Base-by-base conservation (phyloP, 306 rosid species). In the Vigna reflexopilosa region DNA sequence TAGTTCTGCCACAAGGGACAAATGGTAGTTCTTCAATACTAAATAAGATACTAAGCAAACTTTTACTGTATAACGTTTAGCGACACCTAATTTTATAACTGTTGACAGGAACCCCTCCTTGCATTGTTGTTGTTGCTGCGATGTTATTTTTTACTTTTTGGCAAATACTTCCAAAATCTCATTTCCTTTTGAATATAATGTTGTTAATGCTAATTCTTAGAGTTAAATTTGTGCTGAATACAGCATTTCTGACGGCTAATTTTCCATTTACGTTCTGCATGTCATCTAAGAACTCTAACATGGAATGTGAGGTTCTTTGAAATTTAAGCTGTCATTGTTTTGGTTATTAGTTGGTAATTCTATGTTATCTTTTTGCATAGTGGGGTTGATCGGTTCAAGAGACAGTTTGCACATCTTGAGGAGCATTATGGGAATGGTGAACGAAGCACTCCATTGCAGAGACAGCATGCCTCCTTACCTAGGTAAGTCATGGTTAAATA, bases 401-500 rank as follows among this genome's bases (percentile, higher is more conserved):
- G 97, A 70, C 99, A 95, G 73, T 95, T 95, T 85, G 99, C 98
- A 0, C 99, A 95, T 91, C 98, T 95, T 42, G 98, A 95, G 84
- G 99, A 95, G 82, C 87, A 81, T 64, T 73, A 82, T 78, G 90
- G 96, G 67, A 93, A 89, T 80, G 99, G 99, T 51, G 92, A 92
- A 76, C 83, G 77, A 77, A 73, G 90, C 76, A 55, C 88, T 72
- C 98, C 89, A 15, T 90, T 93, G 62, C 93, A 86, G 83, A 91
- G 99, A 84, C 97, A 95, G 75, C 93, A 89, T 86, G 98, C 92
- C 50, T 95, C 99, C 73, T 84, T 93, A 83, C 99, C 99, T 57
- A 89, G 98, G 99, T 89, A 84, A 82, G 82, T 77, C 56, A 73
- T 28, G 49, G 74, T 73, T 65, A 63, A 45, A 61, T 58, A 50